A percentile compares a stretch with the other conserved stretches of the same genome.
phyloP scores from a whole-genome alignment of 2,329 filamentous ascomycete genomes.

The Phialocephala subalpina region DNA sequence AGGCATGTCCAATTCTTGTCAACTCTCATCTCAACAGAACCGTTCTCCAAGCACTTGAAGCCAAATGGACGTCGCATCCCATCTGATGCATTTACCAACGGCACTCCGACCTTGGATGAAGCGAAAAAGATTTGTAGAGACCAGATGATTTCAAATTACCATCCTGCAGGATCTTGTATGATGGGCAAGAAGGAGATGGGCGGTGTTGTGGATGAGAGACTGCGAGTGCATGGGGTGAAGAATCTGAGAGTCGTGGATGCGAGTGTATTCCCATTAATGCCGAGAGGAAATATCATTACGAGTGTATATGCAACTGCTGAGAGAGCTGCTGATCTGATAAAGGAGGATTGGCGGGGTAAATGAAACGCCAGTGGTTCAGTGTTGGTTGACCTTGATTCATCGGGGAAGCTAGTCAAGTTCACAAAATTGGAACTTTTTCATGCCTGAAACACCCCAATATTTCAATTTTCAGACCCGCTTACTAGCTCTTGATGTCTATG shows the following conservation, averaged over 20 bases:
- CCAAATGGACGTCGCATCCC: neutral
- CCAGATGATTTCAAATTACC: constrained; percentile 11
- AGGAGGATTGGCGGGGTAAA: neutral
- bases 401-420: neutral
- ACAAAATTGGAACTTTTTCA: neutral
- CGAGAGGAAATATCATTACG: neutral
- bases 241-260: constrained; percentile 21
- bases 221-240: constrained; percentile 33
- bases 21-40: too few relatives aligned
- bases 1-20: too few relatives aligned
- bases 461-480: neutral
- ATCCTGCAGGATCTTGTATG: constrained; percentile 30
- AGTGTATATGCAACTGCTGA: constrained; percentile 4
- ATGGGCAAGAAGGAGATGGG: constrained; percentile 33
- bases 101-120: neutral
- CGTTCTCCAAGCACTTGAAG: neutral
- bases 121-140: neutral
- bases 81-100: neutral
- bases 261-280: constrained; percentile 16
- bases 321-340: constrained; percentile 1
- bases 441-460: too few relatives aligned
- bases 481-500: too few relatives aligned
- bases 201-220: constrained; percentile 32
- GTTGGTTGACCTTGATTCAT: neutral
- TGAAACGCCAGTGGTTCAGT: neutral